Percentiles rank a stretch among this genome's conserved stretches.
These are phyloP conservation scores for Trichophyton schoenleinii DNA, from an alignment of 2,329 filamentous ascomycete species.

Conservation along the genomic window DNA sequence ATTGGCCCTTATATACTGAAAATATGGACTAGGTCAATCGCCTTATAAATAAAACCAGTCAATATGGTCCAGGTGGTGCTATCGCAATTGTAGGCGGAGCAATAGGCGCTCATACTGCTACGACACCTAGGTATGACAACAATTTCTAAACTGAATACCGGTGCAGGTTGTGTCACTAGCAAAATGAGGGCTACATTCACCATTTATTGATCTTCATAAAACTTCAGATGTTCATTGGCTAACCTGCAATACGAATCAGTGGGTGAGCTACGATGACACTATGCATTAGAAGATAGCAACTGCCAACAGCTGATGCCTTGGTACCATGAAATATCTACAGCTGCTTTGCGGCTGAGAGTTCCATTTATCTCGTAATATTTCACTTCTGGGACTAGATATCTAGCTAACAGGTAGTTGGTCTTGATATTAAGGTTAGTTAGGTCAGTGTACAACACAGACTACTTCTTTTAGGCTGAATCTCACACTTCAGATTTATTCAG, in stretches of 20 bases:
- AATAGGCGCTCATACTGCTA: not conserved
- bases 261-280: too few relatives aligned
- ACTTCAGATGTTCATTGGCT: too few relatives aligned
- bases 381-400: not conserved
- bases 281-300: not conserved
- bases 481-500: not conserved
- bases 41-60: not conserved
- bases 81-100: not conserved
- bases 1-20: too few relatives aligned
- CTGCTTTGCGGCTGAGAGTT: too few relatives aligned
- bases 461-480: not conserved
- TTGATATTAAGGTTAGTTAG: not conserved
- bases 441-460: not conserved
- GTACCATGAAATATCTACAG: too few relatives aligned
- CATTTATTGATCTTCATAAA: not conserved
- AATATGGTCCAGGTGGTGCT: not conserved
- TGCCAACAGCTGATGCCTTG: not conserved
- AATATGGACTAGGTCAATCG: too few relatives aligned
- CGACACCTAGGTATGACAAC: too few relatives aligned
- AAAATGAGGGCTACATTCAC: not conserved
- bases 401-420: not conserved
- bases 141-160: too few relatives aligned
- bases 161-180: not conserved
- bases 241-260: too few relatives aligned
- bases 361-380: not conserved